These are phyloP conservation scores for Phaeotremella fagi DNA, from an alignment of 768 basidiomycete genomes.

Conservation along the genomic window DNA sequence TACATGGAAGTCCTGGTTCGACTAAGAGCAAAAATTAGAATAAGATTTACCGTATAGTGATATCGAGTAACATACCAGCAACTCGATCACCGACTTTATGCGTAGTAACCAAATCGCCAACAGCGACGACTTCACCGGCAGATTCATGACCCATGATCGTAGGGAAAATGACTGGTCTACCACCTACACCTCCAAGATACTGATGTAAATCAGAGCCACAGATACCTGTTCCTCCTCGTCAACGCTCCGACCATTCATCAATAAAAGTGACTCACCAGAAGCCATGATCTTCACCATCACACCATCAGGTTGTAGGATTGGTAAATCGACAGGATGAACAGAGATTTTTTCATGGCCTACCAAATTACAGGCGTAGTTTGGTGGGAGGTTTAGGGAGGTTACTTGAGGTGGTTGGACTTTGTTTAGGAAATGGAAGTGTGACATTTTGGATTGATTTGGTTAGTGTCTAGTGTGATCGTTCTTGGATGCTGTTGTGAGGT, in stretches of 20 bases:
- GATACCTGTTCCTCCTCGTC: slow-evolving; percentile 21
- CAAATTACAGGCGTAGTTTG: slow-evolving; percentile 31
- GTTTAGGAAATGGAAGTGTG: slow-evolving; percentile 32
- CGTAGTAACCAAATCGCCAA: slow-evolving; percentile 33
- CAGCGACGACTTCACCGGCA: slow-evolving; percentile 40
- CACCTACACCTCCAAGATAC: slow-evolving; percentile 39
- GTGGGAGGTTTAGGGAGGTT: slow-evolving; percentile 23
- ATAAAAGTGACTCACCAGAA: slow-evolving; percentile 25
- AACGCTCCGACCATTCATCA: not conserved
- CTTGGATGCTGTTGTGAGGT: too few relatives aligned
- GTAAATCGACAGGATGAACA: slow-evolving; percentile 28
- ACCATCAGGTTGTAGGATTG: slow-evolving; percentile 38
- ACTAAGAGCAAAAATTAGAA: slow-evolving; percentile 13
- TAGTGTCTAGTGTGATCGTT: too few relatives aligned
- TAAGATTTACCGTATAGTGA: not conserved
- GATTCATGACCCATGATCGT: slow-evolving; percentile 41
- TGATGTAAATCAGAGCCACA: slow-evolving; percentile 41
- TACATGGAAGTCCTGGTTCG: slow-evolving; percentile 42
- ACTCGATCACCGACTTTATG: slow-evolving; percentile 42
- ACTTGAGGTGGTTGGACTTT: slow-evolving; percentile 34
- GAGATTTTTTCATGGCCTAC: slow-evolving; percentile 29
- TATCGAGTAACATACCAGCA: slow-evolving; percentile 18
- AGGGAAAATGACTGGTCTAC: slow-evolving; percentile 35
- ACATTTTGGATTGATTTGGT: slow-evolving; percentile 17
- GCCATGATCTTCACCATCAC: slow-evolving; percentile 41